Conservation (phyloP, 495 filamentous ascomycete species). For the Penicillium steckii region DNA sequence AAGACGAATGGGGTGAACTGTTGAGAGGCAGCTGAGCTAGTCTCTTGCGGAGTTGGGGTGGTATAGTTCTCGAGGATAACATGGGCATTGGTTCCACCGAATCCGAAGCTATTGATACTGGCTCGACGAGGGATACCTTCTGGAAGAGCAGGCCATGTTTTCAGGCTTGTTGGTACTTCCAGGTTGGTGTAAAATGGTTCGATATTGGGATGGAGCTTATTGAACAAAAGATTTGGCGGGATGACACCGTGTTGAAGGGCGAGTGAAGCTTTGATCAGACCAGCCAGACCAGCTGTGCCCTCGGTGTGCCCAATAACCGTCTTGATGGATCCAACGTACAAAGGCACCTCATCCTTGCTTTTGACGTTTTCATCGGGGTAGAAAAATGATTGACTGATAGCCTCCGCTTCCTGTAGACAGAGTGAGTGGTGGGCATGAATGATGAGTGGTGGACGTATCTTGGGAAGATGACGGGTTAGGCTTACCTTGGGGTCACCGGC, state of each 20-base stretch:
- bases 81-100: conserved; percentile 59
- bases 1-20: no score
- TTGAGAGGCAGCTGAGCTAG: no score
- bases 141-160: conserved; percentile 19
- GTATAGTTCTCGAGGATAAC: conserved; percentile 51
- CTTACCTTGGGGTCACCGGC: conserved; percentile 45
- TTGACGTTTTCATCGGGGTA: conserved; percentile 34
- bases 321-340: conserved; percentile 49
- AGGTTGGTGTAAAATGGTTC: conserved; percentile 39
- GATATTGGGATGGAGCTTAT: conserved; percentile 45
- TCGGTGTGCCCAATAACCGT: conserved; percentile 52
- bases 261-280: conserved; percentile 52
- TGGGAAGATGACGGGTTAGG: not conserved
- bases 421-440: no score
- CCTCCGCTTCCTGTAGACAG: conserved; percentile 56
- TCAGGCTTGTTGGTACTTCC: conserved; percentile 35
- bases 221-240: conserved; percentile 54
- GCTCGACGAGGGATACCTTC: conserved; percentile 44
- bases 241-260: conserved; percentile 46
- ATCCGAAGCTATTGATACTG: conserved; percentile 63
- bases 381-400: conserved; percentile 49
- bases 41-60: no score
- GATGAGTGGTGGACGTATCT: not conserved
- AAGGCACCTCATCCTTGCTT: conserved; percentile 9
- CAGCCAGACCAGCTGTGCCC: conserved; percentile 55